Evolutionary conservation across 345 rosid species (phyloP), one percentile per base, ranked within the genome.

Genomic region (Gossypium longicalyx): DNA sequence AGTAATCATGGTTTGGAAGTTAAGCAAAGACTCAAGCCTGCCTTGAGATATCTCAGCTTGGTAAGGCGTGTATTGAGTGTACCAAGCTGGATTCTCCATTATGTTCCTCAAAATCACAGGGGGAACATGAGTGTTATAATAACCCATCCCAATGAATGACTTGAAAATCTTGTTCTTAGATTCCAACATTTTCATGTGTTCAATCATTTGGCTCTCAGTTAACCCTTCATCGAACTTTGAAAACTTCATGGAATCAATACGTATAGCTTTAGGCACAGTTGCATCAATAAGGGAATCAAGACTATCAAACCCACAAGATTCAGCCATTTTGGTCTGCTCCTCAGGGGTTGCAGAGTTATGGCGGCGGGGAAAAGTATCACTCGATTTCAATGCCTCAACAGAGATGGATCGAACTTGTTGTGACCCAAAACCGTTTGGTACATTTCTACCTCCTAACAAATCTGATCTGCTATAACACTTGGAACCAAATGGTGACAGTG

Each of bases 11-110:
- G 99, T 95, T 77, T 95, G 99, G 84, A 77, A 95, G 83, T 88
- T 95, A 58, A 95, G 94, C 82, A 93, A 74, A 20, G 97, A 91
- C 82, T 95, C 98, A 63, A 95, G 87, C 13, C 99, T 79, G 3
- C 99, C 99, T 69, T 95, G 97, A 34, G 97, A 88, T 72, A 95
- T 88, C 97, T 95, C 99, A 20, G 99, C 98, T 77, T 93, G 99
- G 75, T 95, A 95, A 13, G 98, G 99, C 3, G 99, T 95, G 81
- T 95, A 93, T 53, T 95, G 99, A 56, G 97, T 95, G 58, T 95
- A 95, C 99, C 99, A 95, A 77, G 90, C 99, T 1, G 98, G 97
- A 85, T 95, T 95, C 89, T 95, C 98, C 92, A 91, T 82, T 25
- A 93, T 89, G 66, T 95, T 95, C 80, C 98, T 90, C 84, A 95